phyloP scores from a whole-genome alignment of 148 eudicot genomes.

The Fagopyrum homotropicum region DNA sequence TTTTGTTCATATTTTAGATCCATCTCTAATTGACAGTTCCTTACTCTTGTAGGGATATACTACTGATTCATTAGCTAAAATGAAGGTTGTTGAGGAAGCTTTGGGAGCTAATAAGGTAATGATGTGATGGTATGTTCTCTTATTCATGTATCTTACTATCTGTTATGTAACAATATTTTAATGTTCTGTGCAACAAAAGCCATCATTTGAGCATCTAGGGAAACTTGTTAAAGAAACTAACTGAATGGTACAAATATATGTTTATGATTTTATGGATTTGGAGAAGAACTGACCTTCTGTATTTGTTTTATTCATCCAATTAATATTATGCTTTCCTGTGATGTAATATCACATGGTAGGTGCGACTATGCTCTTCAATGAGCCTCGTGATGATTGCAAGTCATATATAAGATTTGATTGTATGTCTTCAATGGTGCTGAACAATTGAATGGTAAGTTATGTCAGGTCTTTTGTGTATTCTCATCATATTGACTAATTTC shows the following conservation, averaged over 20 bases:
- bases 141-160: background rate
- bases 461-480: background rate
- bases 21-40: too few relatives aligned
- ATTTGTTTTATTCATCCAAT: background rate
- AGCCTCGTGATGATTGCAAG: conserved; percentile 89
- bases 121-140: too few relatives aligned
- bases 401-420: conserved; percentile 83
- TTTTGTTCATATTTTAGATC: too few relatives aligned
- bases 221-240: conserved; percentile 98
- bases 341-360: conserved; percentile 26
- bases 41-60: too few relatives aligned
- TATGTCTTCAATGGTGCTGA: conserved; percentile 96
- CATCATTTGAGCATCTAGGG: conserved; percentile 93
- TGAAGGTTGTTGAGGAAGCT: too few relatives aligned
- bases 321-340: background rate
- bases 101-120: too few relatives aligned
- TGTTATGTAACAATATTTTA: background rate
- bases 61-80: too few relatives aligned
- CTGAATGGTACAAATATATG: conserved; percentile 53
- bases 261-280: background rate
- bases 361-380: conserved; percentile 73
- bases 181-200: conserved; percentile 58
- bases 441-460: conserved; percentile 63
- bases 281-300: background rate
- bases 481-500: background rate